phyloP scores from a whole-genome alignment of 495 filamentous ascomycete genomes.

The Penicillium canariense region DNA sequence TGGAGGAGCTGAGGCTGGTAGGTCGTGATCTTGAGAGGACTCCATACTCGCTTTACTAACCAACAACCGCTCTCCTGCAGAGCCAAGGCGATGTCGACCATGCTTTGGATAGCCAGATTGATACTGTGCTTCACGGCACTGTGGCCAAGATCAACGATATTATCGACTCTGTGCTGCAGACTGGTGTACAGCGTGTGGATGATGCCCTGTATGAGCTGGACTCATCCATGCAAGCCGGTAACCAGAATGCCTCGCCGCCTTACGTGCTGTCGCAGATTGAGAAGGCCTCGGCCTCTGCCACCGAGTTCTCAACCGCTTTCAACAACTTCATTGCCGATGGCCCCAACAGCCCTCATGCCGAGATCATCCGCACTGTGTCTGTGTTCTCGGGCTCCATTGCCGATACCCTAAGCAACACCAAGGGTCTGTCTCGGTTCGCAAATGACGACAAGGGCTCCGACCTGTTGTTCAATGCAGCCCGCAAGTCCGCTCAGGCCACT shows the following conservation, averaged over 20 bases:
- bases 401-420: constrained; percentile 93
- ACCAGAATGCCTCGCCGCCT: constrained; percentile 94
- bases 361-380: constrained; percentile 89
- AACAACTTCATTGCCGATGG: constrained; percentile 98
- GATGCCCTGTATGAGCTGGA: constrained; percentile 97
- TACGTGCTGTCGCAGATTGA: constrained; percentile 96
- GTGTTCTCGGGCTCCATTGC: constrained; percentile 86
- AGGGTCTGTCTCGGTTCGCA: constrained; percentile 90
- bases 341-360: constrained; percentile 84
- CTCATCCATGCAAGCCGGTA: constrained; percentile 96
- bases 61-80: constrained; percentile 20
- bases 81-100: constrained; percentile 73
- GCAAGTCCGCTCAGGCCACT: constrained; percentile 81
- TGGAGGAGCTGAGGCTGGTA: constrained; percentile 75
- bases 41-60: neutral
- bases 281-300: constrained; percentile 91
- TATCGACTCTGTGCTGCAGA: constrained; percentile 93
- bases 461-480: constrained; percentile 72
- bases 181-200: constrained; percentile 91
- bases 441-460: constrained; percentile 94
- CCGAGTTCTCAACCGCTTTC: constrained; percentile 95
- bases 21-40: neutral
- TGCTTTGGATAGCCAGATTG: constrained; percentile 85
- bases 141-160: constrained; percentile 94
- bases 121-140: constrained; percentile 78